phyloP scores from a whole-genome alignment of 2,329 filamentous ascomycete genomes.

The Coleophoma eucalyptorum region DNA sequence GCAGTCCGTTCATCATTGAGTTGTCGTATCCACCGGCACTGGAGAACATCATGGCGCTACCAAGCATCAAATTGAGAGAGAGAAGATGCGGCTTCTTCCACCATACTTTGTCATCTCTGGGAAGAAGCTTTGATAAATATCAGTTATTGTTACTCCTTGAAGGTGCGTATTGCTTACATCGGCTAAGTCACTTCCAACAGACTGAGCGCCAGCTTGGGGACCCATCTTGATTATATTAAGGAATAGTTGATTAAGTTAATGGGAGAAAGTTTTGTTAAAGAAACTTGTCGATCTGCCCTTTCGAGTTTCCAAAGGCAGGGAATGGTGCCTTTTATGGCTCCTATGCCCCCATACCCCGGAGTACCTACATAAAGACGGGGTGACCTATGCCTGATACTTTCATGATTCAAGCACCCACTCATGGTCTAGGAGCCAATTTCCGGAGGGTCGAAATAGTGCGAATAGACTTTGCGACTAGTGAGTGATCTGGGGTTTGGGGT shows the following conservation, averaged over 20 bases:
- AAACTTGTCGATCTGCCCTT: too few relatives aligned
- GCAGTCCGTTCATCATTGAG: slow-evolving; percentile 25
- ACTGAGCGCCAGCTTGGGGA: not conserved
- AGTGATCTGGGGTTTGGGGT: not conserved
- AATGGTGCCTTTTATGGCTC: too few relatives aligned
- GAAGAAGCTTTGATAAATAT: not conserved
- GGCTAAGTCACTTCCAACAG: not conserved
- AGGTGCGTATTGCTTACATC: not conserved
- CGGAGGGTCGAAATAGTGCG: too few relatives aligned
- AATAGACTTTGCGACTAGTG: too few relatives aligned
- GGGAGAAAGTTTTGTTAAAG: not conserved
- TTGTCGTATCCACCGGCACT: slow-evolving; percentile 8
- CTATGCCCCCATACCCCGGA: too few relatives aligned
- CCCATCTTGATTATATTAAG: not conserved
- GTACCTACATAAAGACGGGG: too few relatives aligned
- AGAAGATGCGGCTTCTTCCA: not conserved
- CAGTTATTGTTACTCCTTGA: not conserved
- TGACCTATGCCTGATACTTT: too few relatives aligned
- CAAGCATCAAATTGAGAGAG: slow-evolving; percentile 1
- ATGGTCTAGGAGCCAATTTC: too few relatives aligned
- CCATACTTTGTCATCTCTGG: not conserved
- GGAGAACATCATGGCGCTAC: not conserved
- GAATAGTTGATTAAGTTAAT: not conserved
- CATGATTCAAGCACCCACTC: too few relatives aligned
- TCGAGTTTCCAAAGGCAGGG: too few relatives aligned